phyloP scores from a whole-genome alignment of 495 filamentous ascomycete genomes.

The Neurospora sp. region DNA sequence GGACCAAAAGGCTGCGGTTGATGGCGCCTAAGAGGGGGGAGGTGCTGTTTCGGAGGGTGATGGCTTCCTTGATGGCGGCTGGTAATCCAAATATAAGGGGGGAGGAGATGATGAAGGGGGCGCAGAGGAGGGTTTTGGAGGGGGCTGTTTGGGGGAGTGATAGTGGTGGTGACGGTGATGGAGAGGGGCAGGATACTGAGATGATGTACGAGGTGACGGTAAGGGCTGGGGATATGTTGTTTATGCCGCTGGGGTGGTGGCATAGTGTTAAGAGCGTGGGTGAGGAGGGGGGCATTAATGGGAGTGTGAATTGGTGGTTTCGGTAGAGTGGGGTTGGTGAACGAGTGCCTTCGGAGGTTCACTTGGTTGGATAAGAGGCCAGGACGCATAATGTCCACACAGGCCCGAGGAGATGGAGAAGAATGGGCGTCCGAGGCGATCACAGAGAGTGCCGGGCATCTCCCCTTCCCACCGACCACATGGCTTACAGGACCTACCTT shows the following conservation, averaged over 20 bases:
- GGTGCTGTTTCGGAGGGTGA: slow-evolving; percentile 48
- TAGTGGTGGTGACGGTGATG: background rate
- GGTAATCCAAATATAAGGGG: slow-evolving; percentile 54
- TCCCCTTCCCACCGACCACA: background rate
- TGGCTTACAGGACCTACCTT: background rate
- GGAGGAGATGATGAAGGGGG: slow-evolving; percentile 87
- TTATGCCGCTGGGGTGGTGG: slow-evolving; percentile 93
- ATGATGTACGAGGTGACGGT: slow-evolving; percentile 42
- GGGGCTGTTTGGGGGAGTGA: slow-evolving; percentile 55
- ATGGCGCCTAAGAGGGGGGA: slow-evolving; percentile 51
- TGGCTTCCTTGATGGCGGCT: slow-evolving; percentile 33
- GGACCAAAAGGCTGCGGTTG: slow-evolving; percentile 64
- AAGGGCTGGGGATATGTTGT: slow-evolving; percentile 60
- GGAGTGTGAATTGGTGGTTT: slow-evolving; percentile 90
- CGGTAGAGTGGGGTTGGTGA: slow-evolving; percentile 12
- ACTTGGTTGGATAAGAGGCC: background rate
- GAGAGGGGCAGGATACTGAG: slow-evolving; percentile 2
- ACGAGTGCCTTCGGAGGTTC: background rate
- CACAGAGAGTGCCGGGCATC: background rate
- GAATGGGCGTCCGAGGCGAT: background rate
- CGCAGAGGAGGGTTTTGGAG: slow-evolving; percentile 55
- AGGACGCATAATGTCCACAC: too few relatives aligned
- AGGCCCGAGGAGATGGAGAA: background rate
- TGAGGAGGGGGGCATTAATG: slow-evolving; percentile 21
- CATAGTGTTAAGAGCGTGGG: slow-evolving; percentile 71